These are phyloP conservation scores for Glycine soja DNA, from an alignment of 306 rosid species.

Conservation along the genomic window DNA sequence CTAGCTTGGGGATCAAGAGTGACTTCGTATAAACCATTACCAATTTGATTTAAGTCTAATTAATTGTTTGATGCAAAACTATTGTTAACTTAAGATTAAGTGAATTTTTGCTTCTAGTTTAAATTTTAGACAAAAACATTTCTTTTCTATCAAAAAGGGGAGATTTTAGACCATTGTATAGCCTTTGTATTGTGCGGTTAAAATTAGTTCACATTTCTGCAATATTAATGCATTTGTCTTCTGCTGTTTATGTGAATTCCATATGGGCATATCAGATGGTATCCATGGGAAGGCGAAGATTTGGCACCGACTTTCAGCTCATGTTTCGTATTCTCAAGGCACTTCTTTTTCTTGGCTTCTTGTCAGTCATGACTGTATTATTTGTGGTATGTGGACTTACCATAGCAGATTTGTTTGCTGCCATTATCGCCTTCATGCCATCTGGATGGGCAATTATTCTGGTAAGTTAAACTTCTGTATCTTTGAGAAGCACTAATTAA, in stretches of 20 bases:
- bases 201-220: slow-evolving; percentile 3
- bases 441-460: slow-evolving; percentile 93
- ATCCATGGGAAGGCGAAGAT: slow-evolving; percentile 91
- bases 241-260: slow-evolving; percentile 34
- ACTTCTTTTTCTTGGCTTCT: slow-evolving; percentile 88
- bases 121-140: not conserved
- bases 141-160: slow-evolving; percentile 7
- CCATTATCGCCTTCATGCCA: slow-evolving; percentile 89
- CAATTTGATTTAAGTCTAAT: slow-evolving; percentile 19
- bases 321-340: slow-evolving; percentile 93
- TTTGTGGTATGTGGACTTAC: slow-evolving; percentile 88
- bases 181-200: not conserved
- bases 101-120: slow-evolving; percentile 2
- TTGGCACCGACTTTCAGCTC: slow-evolving; percentile 89
- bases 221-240: slow-evolving; percentile 24
- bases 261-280: slow-evolving; percentile 64
- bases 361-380: slow-evolving; percentile 87
- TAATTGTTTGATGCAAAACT: slow-evolving; percentile 11
- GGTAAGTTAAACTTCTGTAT: slow-evolving; percentile 57
- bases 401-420: slow-evolving; percentile 84
- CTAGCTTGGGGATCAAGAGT: slow-evolving; percentile 21
- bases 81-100: not conserved
- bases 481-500: slow-evolving; percentile 11
- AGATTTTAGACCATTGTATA: slow-evolving; percentile 12
- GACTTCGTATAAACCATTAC: not conserved